phyloP scores from a whole-genome alignment of 2,329 filamentous ascomycete species.

The Rutstroemia sp. region DNA sequence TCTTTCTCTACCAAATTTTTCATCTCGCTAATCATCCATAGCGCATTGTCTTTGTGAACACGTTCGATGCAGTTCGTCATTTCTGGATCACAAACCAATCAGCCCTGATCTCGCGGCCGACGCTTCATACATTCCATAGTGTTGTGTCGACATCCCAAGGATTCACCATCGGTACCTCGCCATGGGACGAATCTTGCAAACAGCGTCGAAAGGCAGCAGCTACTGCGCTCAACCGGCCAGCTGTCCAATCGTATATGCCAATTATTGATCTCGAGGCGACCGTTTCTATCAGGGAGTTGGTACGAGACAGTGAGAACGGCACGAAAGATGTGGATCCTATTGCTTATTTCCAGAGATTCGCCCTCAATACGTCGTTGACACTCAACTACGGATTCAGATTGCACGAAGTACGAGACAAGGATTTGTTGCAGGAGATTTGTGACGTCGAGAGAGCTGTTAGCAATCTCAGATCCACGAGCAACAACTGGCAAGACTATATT shows the following conservation, averaged over 20 bases:
- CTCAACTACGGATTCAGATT: slow-evolving; percentile 77
- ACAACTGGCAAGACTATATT: slow-evolving; percentile 84
- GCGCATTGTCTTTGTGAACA: slow-evolving; percentile 72
- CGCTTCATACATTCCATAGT: slow-evolving; percentile 73
- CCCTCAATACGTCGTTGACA: slow-evolving; percentile 69
- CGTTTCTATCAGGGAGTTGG: slow-evolving; percentile 64
- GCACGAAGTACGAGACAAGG: slow-evolving; percentile 55
- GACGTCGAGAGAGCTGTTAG: slow-evolving; percentile 69
- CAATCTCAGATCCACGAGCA: slow-evolving; percentile 70
- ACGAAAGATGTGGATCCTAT: slow-evolving; percentile 60
- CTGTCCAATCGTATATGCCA: slow-evolving; percentile 72
- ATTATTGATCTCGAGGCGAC: slow-evolving; percentile 73
- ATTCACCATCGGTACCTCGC: slow-evolving; percentile 76
- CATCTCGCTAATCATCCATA: slow-evolving; percentile 22
- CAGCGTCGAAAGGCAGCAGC: slow-evolving; percentile 68
- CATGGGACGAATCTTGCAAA: slow-evolving; percentile 79
- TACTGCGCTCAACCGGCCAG: slow-evolving; percentile 68
- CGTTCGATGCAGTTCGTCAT: slow-evolving; percentile 64
- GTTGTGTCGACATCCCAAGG: slow-evolving; percentile 71
- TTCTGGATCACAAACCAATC: slow-evolving; percentile 77
- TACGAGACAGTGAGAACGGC: slow-evolving; percentile 56
- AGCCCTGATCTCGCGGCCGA: slow-evolving; percentile 68
- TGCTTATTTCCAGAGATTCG: slow-evolving; percentile 67
- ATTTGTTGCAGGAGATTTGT: slow-evolving; percentile 64
- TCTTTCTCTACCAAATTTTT: neutral